These are phyloP conservation scores for Trichoderma harzianum DNA, from an alignment of 2,329 filamentous ascomycete species.

Conservation along the genomic window DNA sequence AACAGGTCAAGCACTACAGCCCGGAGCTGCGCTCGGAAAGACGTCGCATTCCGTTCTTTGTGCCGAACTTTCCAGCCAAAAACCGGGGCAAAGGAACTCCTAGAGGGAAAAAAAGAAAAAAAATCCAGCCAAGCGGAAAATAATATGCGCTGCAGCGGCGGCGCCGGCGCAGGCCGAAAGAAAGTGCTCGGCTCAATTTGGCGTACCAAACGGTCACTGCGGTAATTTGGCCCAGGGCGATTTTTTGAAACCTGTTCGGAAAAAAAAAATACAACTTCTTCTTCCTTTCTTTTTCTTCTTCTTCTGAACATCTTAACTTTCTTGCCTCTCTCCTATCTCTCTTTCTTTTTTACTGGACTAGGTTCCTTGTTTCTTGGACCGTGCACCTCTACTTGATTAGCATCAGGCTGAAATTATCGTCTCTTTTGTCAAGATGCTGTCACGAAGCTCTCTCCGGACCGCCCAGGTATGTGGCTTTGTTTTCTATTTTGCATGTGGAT, in stretches of 20 bases:
- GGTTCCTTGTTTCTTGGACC: slow-evolving; percentile 12
- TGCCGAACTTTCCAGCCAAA: background rate
- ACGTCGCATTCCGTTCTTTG: slow-evolving; percentile 24
- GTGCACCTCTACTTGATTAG: background rate
- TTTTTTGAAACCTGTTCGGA: slow-evolving; percentile 3
- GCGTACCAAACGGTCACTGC: slow-evolving; percentile 13
- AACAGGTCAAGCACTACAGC: background rate
- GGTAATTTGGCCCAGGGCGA: background rate
- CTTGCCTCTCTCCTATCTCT: background rate
- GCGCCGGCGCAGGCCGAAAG: slow-evolving; percentile 15
- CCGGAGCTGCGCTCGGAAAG: slow-evolving; percentile 22
- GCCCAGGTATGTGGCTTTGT: slow-evolving; percentile 50
- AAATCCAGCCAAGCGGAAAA: background rate
- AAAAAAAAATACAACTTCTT: background rate
- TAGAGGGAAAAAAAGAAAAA: background rate
- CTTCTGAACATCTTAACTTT: background rate
- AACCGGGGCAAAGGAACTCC: background rate
- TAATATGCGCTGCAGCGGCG: background rate
- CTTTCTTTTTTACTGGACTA: background rate
- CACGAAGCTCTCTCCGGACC: slow-evolving; percentile 54
- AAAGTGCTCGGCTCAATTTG: slow-evolving; percentile 17
- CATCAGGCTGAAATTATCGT: background rate
- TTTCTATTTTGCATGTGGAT: slow-evolving; percentile 5
- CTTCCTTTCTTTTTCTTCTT: background rate
- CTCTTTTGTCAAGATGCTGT: slow-evolving; percentile 48